phyloP scores from a whole-genome alignment of 225 moss, liverwort and hornwort species.

The Rhytidiadelphus loreus region DNA sequence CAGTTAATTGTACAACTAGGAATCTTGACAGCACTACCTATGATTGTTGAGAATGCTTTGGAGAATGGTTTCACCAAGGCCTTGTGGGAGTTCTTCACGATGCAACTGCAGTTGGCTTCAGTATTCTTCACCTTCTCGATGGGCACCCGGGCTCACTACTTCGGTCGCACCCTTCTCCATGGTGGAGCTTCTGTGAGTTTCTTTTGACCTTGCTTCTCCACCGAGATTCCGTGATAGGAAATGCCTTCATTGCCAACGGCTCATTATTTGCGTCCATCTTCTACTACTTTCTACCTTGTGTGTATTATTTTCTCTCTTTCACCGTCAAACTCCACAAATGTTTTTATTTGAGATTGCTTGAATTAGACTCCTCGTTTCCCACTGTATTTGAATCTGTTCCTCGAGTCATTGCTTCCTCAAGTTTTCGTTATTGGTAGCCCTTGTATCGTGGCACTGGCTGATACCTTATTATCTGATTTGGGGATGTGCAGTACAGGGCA shows the following conservation, averaged over 20 bases:
- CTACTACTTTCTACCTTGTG: not conserved
- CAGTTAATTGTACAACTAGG: conserved; percentile 97
- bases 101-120: conserved; percentile 98
- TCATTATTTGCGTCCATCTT: not conserved
- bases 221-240: not conserved
- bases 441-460: conserved; percentile 1
- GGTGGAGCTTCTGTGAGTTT: conserved; percentile 82
- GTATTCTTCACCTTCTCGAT: conserved; percentile 98
- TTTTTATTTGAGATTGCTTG: not conserved
- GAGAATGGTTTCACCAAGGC: conserved; percentile 83
- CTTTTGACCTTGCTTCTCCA: not conserved
- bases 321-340: not conserved
- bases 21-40: conserved; percentile 87
- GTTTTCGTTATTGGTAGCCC: not conserved
- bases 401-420: not conserved
- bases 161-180: conserved; percentile 92
- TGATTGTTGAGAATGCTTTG: conserved; percentile 98
- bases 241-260: not conserved
- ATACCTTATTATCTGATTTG: not conserved
- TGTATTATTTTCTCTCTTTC: not conserved
- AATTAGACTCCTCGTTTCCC: not conserved
- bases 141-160: conserved; percentile 93
- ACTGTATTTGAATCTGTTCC: not conserved
- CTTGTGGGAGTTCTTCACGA: conserved; percentile 89
- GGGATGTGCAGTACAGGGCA: conserved; percentile 73